A percentile compares a stretch with the other conserved stretches of the same genome.
phyloP scores from a whole-genome alignment of 148 eudicot species.

The Camellia granthamiana region DNA sequence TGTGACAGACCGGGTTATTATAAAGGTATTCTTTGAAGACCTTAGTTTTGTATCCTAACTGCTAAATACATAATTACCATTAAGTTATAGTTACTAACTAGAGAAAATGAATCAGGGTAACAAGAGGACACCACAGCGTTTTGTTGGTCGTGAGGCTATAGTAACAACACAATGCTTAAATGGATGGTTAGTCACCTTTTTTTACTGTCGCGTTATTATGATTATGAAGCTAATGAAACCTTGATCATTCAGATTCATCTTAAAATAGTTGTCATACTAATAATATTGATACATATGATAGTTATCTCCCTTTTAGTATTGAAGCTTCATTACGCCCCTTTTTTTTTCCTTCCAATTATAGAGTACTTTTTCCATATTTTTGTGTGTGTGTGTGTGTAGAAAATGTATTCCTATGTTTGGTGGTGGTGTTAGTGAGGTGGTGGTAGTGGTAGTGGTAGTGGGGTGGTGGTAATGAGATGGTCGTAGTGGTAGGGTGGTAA shows the following conservation, averaged over 20 bases:
- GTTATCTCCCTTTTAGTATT: background rate
- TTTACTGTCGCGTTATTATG: background rate
- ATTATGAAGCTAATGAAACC: background rate
- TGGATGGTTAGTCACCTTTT: slow-evolving; percentile 71
- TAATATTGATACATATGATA: background rate
- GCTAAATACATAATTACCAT: background rate
- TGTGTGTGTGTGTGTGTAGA: no score
- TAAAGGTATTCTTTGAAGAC: slow-evolving; percentile 49
- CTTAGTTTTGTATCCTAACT: background rate
- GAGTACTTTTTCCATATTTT: no score
- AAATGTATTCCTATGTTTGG: no score
- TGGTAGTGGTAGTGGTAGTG: no score
- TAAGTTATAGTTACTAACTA: background rate
- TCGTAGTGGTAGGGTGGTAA: no score
- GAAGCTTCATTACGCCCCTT: background rate
- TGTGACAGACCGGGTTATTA: slow-evolving; percentile 79
- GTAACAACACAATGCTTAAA: slow-evolving; percentile 93
- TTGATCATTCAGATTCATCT: background rate
- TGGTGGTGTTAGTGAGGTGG: no score
- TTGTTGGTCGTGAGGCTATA: slow-evolving; percentile 89
- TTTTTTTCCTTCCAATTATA: no score
- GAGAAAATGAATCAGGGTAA: slow-evolving; percentile 53
- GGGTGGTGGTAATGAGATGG: no score
- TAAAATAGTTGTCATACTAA: background rate
- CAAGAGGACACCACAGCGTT: slow-evolving; percentile 82